Evolutionary conservation across 495 filamentous ascomycete genomes (phyloP), one percentile per base, ranked within the genome.

Genomic region (Pyrenula aspistea): DNA sequence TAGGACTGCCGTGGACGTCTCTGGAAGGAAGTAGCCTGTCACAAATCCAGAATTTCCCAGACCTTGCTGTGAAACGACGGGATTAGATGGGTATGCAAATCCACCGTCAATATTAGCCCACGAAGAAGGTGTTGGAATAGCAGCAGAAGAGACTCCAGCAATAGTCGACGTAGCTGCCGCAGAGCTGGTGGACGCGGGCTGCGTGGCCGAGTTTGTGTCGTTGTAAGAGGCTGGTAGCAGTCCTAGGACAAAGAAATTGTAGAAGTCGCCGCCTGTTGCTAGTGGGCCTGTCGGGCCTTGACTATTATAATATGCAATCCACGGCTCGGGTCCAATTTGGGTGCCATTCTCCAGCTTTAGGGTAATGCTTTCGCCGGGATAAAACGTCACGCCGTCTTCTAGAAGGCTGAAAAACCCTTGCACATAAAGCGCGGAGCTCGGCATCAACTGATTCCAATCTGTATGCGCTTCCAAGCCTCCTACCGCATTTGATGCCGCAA

Each of bases 211-310:
- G 4, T 42, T 15, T 15, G 31, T 42, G 31, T 42, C 31, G 15
- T 42, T 42, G 51, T 59, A 68, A 12, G 62, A 63, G 1, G 59
- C 62, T 8, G 68, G 68, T 36, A 56, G 55, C 47, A 65, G 61
- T 8, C 70, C 71, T 1, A 75, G 61, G 15, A 73, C 70, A 56
- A 73, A 73, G 62, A 65, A 73, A 60, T 73, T 73, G 62, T 71
- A 75, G 53, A 71, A 71, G 56, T 77, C 75, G n/a, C 72, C 74
- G 10, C 68, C 72, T 4, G 70, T 78, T 22, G 66, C 66, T n/a
- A 78, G 60, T 8, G 73, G 71, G 8, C 22, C 22, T 8, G 50
- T 52, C 4, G 8, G 8, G 19, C 19, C 22, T 24, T 8, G 50
- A 1, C 73, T 70, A 2, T 70, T 75, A 22, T 55, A 42, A 4